Evolutionary conservation across 148 eudicot species (phyloP).

Genomic region (Fagopyrum tataricum): DNA sequence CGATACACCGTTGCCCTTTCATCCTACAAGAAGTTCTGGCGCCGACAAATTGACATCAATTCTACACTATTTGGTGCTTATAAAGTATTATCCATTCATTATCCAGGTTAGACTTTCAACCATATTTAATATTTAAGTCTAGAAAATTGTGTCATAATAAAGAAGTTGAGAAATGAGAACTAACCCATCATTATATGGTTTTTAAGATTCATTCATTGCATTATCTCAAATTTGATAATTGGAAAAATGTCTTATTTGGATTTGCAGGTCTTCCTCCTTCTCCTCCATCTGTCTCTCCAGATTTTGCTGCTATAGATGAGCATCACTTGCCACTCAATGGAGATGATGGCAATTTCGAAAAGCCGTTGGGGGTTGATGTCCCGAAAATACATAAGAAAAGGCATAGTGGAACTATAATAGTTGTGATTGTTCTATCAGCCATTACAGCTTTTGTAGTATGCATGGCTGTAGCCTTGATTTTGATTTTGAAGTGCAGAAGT

Average conservation of each 20-base stretch:
- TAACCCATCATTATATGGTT: no score
- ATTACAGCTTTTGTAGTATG: slow-evolving; percentile 57
- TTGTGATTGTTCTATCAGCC: slow-evolving; percentile 53
- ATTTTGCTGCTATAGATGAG: slow-evolving; percentile 33
- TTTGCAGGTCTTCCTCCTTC: slow-evolving; percentile 86
- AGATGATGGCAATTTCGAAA: slow-evolving; percentile 35
- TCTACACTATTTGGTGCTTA: slow-evolving; percentile 65
- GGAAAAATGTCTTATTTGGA: slow-evolving; percentile 3
- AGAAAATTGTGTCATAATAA: neutral
- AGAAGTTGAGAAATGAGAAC: no score
- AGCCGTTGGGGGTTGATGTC: slow-evolving; percentile 71
- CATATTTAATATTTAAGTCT: neutral
- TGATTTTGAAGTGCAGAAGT: slow-evolving; percentile 39
- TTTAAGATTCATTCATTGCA: no score
- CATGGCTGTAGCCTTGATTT: slow-evolving; percentile 39
- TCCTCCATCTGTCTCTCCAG: slow-evolving; percentile 27
- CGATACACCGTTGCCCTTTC: slow-evolving; percentile 32
- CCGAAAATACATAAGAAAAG: slow-evolving; percentile 39
- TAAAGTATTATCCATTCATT: slow-evolving; percentile 62
- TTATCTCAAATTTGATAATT: neutral
- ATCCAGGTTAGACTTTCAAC: slow-evolving; percentile 60
- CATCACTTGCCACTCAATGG: slow-evolving; percentile 40
- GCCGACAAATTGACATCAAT: slow-evolving; percentile 41
- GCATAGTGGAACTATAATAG: slow-evolving; percentile 27
- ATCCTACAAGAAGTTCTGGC: slow-evolving; percentile 70